These are phyloP conservation scores for Ophiostoma angusticollis DNA, from an alignment of 2,329 filamentous ascomycete genomes.

Conservation along the genomic window DNA sequence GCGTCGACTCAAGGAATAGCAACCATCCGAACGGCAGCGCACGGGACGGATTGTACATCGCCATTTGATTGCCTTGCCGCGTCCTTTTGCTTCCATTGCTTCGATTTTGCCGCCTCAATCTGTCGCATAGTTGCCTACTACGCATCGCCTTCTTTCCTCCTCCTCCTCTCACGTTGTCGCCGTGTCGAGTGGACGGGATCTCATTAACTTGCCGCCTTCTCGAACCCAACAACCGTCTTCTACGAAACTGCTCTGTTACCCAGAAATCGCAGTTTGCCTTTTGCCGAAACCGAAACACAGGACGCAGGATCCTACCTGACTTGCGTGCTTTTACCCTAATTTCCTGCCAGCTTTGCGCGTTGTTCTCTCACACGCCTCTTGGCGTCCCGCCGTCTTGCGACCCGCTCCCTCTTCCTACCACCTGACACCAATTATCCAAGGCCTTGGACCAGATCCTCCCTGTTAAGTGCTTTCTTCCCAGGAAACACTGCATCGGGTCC, in stretches of 20 bases:
- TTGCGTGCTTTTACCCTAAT: background rate
- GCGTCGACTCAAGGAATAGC: too few species aligned
- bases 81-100: too few species aligned
- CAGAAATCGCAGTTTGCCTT: slow-evolving; percentile 1
- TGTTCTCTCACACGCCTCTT: too few species aligned
- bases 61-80: too few species aligned
- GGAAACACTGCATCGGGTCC: slow-evolving; percentile 5
- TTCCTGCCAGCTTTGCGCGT: background rate
- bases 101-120: too few species aligned
- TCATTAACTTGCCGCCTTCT: background rate
- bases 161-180: too few species aligned
- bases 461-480: slow-evolving; percentile 1
- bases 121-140: too few species aligned
- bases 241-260: slow-evolving; percentile 2
- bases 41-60: too few species aligned
- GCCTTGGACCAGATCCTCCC: slow-evolving; percentile 1
- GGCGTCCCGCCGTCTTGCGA: too few species aligned
- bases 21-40: too few species aligned
- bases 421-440: background rate
- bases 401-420: background rate
- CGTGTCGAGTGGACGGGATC: too few species aligned
- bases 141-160: too few species aligned
- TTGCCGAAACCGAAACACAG: slow-evolving; percentile 2
- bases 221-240: slow-evolving; percentile 1
- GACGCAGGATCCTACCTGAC: background rate